These are phyloP conservation scores for Remersonia thermophila DNA, from an alignment of 2,329 filamentous ascomycete genomes.

Conservation along the genomic window DNA sequence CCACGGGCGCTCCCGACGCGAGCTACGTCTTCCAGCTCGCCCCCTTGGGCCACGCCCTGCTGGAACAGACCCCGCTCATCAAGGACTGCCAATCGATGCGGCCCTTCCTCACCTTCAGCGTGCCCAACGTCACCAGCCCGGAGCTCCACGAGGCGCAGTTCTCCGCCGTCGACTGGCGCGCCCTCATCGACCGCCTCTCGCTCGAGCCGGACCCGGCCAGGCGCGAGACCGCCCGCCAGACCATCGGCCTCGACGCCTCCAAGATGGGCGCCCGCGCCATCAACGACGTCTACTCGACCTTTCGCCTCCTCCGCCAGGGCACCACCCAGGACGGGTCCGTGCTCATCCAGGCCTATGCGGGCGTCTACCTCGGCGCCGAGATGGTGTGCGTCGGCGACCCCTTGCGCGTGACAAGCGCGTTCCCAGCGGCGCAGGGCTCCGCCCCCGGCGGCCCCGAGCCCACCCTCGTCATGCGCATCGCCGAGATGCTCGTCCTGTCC, in stretches of 20 bases:
- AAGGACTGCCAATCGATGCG: constrained; percentile 22
- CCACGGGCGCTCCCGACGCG: constrained; percentile 7
- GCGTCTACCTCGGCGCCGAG: constrained; percentile 26
- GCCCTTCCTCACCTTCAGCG: constrained; percentile 27
- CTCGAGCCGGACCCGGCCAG: constrained; percentile 10
- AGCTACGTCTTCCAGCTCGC: constrained; percentile 18
- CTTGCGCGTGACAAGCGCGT: constrained; percentile 20
- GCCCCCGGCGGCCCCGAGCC: constrained; percentile 3
- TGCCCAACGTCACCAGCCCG: constrained; percentile 19
- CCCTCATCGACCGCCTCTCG: constrained; percentile 12
- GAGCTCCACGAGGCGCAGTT: constrained; percentile 19
- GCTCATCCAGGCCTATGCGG: constrained; percentile 16
- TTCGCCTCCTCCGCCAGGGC: constrained; percentile 18
- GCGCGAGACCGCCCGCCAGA: constrained; percentile 13
- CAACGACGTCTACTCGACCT: constrained; percentile 24
- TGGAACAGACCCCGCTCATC: constrained; percentile 13
- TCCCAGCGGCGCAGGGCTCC: background rate
- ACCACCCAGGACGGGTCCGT: constrained; percentile 10
- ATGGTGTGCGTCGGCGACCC: constrained; percentile 24
- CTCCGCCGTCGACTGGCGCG: constrained; percentile 21
- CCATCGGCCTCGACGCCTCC: constrained; percentile 25
- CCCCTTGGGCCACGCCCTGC: constrained; percentile 20
- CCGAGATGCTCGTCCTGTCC: constrained; percentile 17
- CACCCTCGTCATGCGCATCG: constrained; percentile 21
- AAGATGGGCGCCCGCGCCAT: constrained; percentile 26